phyloP scores from a whole-genome alignment of 306 rosid genomes.

The Albizia julibrissin region DNA sequence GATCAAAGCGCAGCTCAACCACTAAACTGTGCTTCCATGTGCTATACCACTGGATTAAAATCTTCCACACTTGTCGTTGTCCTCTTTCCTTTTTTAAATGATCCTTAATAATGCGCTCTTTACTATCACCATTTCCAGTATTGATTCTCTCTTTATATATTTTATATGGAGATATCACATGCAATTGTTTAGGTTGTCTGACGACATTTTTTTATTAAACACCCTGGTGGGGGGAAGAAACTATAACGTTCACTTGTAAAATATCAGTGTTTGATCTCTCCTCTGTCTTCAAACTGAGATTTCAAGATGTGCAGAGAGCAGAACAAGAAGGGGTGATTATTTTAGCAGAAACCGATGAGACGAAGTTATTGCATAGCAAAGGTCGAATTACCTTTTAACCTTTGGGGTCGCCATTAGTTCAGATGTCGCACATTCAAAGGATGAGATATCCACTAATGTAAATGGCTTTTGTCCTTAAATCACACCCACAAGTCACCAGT shows the following conservation, averaged over 20 bases:
- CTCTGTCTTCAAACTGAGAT: background rate
- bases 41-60: background rate
- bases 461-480: slow-evolving; percentile 20
- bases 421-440: slow-evolving; percentile 25
- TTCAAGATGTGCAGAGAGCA: background rate
- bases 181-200: background rate
- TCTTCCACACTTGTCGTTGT: background rate
- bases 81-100: background rate
- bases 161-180: background rate
- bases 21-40: slow-evolving; percentile 40
- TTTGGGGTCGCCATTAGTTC: slow-evolving; percentile 19
- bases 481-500: slow-evolving; percentile 10
- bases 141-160: slow-evolving; percentile 11
- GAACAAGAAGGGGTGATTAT: background rate
- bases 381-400: background rate
- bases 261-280: background rate
- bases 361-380: background rate
- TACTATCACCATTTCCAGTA: slow-evolving; percentile 33
- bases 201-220: background rate
- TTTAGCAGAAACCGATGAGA: slow-evolving; percentile 25
- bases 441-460: slow-evolving; percentile 25
- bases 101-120: background rate
- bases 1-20: slow-evolving; percentile 61
- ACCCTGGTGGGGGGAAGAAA: background rate
- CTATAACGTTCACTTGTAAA: background rate